Percentiles rank a stretch among this genome's conserved stretches.
phyloP scores from a whole-genome alignment of 768 basidiomycete species.

The Suillus discolor region DNA sequence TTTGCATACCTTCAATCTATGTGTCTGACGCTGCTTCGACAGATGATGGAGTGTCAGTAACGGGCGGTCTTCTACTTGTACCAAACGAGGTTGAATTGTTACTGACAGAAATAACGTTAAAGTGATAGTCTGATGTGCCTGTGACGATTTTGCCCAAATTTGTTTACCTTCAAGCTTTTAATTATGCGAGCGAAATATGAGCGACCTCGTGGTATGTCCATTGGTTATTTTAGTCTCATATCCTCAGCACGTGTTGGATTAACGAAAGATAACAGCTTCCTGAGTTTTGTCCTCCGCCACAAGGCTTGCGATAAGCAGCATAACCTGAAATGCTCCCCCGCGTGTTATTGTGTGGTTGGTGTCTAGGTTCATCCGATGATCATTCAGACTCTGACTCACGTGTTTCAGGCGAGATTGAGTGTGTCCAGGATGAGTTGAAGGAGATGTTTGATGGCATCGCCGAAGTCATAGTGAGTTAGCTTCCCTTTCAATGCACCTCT shows the following conservation, averaged over 20 bases:
- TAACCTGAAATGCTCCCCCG: slow-evolving; percentile 13
- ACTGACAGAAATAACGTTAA: background rate
- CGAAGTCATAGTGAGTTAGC: slow-evolving; percentile 65
- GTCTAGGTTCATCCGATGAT: background rate
- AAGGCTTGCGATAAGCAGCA: background rate
- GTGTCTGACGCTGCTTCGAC: background rate
- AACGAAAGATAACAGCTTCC: background rate
- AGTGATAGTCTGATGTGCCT: background rate
- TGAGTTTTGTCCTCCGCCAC: background rate
- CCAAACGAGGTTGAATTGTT: background rate
- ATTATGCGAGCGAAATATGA: background rate
- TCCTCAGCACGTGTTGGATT: background rate
- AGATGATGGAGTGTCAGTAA: slow-evolving; percentile 1
- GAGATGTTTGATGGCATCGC: slow-evolving; percentile 62
- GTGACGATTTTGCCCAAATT: background rate
- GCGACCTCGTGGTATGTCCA: slow-evolving; percentile 24
- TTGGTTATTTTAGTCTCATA: background rate
- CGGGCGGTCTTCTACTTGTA: background rate
- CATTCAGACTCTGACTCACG: no score
- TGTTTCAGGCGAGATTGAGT: slow-evolving; percentile 60
- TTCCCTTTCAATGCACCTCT: background rate
- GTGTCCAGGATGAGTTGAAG: slow-evolving; percentile 73
- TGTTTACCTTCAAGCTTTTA: background rate
- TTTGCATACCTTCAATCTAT: background rate
- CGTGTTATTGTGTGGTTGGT: slow-evolving; percentile 26